Evolutionary conservation across 2,329 filamentous ascomycete species (phyloP), one percentile per base, ranked within the genome.

Genomic region (Cladophialophora chaetospira): DNA sequence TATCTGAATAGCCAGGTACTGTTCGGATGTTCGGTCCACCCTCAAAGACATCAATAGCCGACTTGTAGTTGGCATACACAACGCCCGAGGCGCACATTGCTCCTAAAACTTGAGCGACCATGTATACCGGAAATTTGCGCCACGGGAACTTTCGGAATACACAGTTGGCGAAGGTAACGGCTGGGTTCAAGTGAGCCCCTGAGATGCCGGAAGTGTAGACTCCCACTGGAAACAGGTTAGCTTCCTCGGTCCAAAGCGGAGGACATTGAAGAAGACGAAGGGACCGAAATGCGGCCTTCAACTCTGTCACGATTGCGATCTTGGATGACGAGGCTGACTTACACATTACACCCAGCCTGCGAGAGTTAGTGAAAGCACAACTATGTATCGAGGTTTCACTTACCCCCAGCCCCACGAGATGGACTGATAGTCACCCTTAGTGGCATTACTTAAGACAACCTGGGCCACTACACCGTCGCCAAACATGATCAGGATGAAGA

Each of bases 101-200:
- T 2, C 88, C 88, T 0, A 90, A 77, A 2, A 86, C 66, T 67
- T 91, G 87, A 0, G 86, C 82, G 1, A 85, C 50, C 35, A 82
- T 75, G 70, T 90, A 90, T 13, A 86, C 70, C 3, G 86, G 87
- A 59, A 89, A 84, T 25, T 87, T 84, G 31, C 82, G 79, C 84
- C 86, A 89, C 9, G 88, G 85, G 26, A 88, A 79, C 51, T 82
- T 81, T 51, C 87, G 84, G 69, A 82, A 88, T 9, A 65, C 54
- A 44, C 60, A 63, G 31, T 85, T 88, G 59, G 82, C 79, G 25
- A 90, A 78, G 1, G 87, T 89, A 10, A 91, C 81, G 15, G 85
- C 87, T 0, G 87, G 85, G 67, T 87, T 87, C 64, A 90, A 76
- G 44, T 64, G 57, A 23, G 82, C 85, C 9, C 87, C 87, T 3